Conservation (phyloP, 352 stramenopile species). For the Pythium monospermum region DNA sequence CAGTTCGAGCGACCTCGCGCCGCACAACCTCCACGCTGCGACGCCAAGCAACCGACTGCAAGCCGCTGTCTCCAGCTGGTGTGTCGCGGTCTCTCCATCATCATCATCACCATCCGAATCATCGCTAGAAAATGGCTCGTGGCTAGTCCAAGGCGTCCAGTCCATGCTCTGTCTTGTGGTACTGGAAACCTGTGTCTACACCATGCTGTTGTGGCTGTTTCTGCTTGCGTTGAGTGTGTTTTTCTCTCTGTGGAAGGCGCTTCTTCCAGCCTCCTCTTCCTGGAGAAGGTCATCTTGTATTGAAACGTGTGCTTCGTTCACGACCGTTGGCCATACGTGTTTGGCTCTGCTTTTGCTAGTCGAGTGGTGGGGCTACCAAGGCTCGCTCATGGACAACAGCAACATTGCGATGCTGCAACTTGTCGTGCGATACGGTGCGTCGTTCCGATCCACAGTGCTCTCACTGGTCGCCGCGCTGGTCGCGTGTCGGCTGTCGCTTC, state of each 20-base stretch:
- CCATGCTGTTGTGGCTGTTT: constrained; percentile 36
- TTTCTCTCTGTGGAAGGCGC: constrained; percentile 18
- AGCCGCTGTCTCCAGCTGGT: constrained; percentile 42
- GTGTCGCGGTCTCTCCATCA: constrained; percentile 13
- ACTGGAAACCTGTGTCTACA: constrained; percentile 50
- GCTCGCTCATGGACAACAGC: constrained; percentile 37
- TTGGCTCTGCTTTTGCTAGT: constrained; percentile 34
- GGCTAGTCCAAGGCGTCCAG: constrained; percentile 44
- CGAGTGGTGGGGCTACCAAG: constrained; percentile 52
- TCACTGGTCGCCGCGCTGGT: constrained; percentile 18
- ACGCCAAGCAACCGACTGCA: constrained; percentile 16
- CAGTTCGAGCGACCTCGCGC: constrained; percentile 3
- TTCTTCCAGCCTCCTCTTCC: too few species aligned
- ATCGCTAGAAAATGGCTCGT: constrained; percentile 17
- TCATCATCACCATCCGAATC: background rate
- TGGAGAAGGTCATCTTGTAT: too few species aligned
- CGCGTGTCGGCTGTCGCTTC: constrained; percentile 5
- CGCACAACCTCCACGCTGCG: constrained; percentile 3
- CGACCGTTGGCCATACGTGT: constrained; percentile 29
- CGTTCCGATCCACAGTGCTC: constrained; percentile 30
- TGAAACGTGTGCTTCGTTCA: constrained; percentile 18
- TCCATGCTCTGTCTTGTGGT: constrained; percentile 55
- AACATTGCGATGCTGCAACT: constrained; percentile 34
- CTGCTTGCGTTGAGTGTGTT: constrained; percentile 7
- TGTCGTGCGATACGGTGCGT: constrained; percentile 32